Base-by-base conservation (phyloP, 2,329 filamentous ascomycete genomes). In the Paecilomyces dactylethromorphus region DNA sequence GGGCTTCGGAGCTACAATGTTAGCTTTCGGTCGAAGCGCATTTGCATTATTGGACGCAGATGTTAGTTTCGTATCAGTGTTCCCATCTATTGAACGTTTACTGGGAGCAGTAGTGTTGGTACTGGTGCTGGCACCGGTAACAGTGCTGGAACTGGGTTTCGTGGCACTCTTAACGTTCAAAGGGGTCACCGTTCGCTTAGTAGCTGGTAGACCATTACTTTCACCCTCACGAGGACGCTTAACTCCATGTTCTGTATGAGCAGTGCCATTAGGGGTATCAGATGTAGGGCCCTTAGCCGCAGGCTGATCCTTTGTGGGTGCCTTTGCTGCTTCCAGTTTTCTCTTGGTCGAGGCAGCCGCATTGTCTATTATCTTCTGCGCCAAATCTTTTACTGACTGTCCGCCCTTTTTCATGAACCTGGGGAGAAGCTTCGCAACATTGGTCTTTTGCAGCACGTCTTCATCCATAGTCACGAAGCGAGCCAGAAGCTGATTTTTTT, bases 371-470 rank as follows among this genome's bases (percentile, higher is more conserved):
- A 87, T 81, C 63, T 78, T 77, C 64, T 84, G 81, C 3, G 83
- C 81, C 33, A 84, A 76, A 15, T 75, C 75, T 65, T 84, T 84
- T 54, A 81, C 81, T 54, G 79, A 76, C n/a, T 79, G 79, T 62
- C 82, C 81, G 26, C 83, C 84, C 62, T 82, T 82, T 70, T 86
- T 87, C 56, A 81, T 74, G 62, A 85, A 81, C 26, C 81, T 78
- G 2, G 79, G 78, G 15, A 87, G 71, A 15, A 86, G 75, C 66
- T 86, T 87, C 57, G 78, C 77, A 31, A 86, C 72, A 64, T 86
- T 85, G 8, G 82, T 85, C 66, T 84, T 84, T 64, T 84, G 81
- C 24, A 87, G 74, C 54, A 81, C 77, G 55, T 83, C 81, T 60
- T 80, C 79, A 58, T 82, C 84, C 65, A 87, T 75, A 6, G 83